Evolutionary conservation across 2,329 filamentous ascomycete genomes (phyloP), one percentile per base, ranked within the genome.

Genomic region (Sclerotiophoma versabilis): DNA sequence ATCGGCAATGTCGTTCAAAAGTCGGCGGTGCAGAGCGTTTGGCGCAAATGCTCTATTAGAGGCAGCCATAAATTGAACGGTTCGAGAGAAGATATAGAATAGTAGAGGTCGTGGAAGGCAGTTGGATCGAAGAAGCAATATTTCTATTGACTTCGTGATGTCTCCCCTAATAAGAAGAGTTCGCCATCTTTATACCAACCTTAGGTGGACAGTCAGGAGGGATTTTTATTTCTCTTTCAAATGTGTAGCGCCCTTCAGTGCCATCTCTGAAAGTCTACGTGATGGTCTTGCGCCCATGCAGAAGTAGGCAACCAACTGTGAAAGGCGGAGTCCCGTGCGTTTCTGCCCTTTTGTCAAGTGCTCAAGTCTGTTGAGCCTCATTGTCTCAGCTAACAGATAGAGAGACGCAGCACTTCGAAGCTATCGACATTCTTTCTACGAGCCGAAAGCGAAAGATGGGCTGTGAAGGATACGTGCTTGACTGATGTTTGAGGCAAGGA

Each of bases 1-100:
- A 59, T 83, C 80, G 10, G 74, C 71, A 25, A 83, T 77, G 47
- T 83, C 80, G 20, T 69, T 68, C 12, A 82, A 62, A 5, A 70
- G 64, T 1, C 65, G 37, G 12, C 37, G 38, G 5, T 49, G 50
- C 32, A 48, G 9, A 26, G 38, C 37, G 23, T 7, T 38, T 10
- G 38, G 37, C 2, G 38, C 30, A 6, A 44, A 33, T 7, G 32
- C 32, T 48, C 34, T 32, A 20, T 33, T 27, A 2, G 38, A 38
- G 25, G 26, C 37, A 17, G 25, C 10, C 38, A 44, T 54, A 8
- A 7, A n/a, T 9, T 12, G 4, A n/a, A 9, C 4, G 15, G 6
- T 1, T 15, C 12, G 17, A 23, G 0, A 4, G n/a, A 39, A n/a
- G n/a, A 5, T 5, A 6, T 17, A 17, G 25, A 41, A 11, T 10